Evolutionary conservation across 257 asterid genomes (phyloP).

Genomic region (Fraxinus anomala): DNA sequence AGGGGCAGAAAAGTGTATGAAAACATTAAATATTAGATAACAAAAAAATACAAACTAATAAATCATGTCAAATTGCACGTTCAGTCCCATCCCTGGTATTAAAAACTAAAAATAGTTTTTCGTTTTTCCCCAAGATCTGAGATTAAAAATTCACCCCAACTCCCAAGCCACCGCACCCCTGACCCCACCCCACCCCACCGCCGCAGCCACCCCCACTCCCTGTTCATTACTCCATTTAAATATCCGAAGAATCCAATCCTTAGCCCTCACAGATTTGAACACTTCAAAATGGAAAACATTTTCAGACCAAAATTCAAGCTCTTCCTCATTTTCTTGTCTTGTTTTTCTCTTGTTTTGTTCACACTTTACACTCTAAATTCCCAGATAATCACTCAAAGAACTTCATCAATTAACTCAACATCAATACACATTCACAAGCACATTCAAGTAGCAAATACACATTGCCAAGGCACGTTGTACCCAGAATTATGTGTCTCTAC

Average conservation of each 20-base stretch:
- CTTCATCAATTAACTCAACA: slow-evolving; percentile 20
- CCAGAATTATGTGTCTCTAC: slow-evolving; percentile 75
- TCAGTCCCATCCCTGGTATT: not conserved
- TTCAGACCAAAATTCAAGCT: slow-evolving; percentile 33
- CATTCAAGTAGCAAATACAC: slow-evolving; percentile 50
- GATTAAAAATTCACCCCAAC: not conserved
- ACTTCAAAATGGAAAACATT: slow-evolving; percentile 23
- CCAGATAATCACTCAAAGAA: slow-evolving; percentile 9
- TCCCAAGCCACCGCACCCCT: not conserved
- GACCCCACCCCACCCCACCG: not conserved
- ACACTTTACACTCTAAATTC: slow-evolving; percentile 37
- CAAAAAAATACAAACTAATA: not conserved
- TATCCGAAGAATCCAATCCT: not conserved
- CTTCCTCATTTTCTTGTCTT: slow-evolving; percentile 35
- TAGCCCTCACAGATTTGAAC: not conserved
- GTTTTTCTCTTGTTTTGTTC: slow-evolving; percentile 28
- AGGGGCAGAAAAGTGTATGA: not conserved
- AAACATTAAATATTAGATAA: too few species aligned
- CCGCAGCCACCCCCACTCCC: not conserved
- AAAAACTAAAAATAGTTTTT: not conserved
- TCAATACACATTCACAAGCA: slow-evolving; percentile 48
- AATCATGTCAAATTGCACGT: not conserved
- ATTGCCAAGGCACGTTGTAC: slow-evolving; percentile 75
- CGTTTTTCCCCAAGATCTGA: not conserved
- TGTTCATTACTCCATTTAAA: not conserved